Percentiles rank a stretch among this genome's conserved stretches.
phyloP scores from a whole-genome alignment of 140 eudicot species.

The Senecio squalidus region DNA sequence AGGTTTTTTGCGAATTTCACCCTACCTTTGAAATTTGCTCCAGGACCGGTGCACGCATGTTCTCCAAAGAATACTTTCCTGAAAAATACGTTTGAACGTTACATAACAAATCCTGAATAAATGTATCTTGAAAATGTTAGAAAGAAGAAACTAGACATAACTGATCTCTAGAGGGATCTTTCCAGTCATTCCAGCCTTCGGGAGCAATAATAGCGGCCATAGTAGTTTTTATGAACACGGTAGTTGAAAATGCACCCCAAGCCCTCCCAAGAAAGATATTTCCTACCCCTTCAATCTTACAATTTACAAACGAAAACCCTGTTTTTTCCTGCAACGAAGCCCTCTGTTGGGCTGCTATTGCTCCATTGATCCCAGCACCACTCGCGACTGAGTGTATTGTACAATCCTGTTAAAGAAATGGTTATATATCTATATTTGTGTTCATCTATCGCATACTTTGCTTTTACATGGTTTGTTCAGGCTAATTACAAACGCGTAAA shows the following conservation, averaged over 20 bases:
- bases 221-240: constrained; percentile 53
- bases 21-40: constrained; percentile 37
- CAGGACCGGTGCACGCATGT: constrained; percentile 57
- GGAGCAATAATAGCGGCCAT: constrained; percentile 57
- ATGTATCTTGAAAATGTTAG: background rate
- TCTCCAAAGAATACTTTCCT: constrained; percentile 78
- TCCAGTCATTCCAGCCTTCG: constrained; percentile 84
- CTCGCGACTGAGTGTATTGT: constrained; percentile 35
- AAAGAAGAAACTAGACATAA: constrained; percentile 17
- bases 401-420: constrained; percentile 41
- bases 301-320: constrained; percentile 73
- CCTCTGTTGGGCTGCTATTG: constrained; percentile 65
- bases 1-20: constrained; percentile 49
- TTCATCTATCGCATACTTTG: background rate
- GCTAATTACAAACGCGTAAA: background rate
- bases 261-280: constrained; percentile 72
- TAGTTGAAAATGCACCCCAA: constrained; percentile 72
- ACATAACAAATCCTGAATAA: background rate
- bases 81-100: background rate
- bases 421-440: background rate
- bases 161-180: constrained; percentile 41
- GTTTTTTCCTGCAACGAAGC: constrained; percentile 24
- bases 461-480: background rate
- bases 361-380: constrained; percentile 32
- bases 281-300: constrained; percentile 54